Evolutionary conservation across 2,329 filamentous ascomycete species (phyloP), one percentile per base, ranked within the genome.

Genomic region (Sclerotinia borealis): DNA sequence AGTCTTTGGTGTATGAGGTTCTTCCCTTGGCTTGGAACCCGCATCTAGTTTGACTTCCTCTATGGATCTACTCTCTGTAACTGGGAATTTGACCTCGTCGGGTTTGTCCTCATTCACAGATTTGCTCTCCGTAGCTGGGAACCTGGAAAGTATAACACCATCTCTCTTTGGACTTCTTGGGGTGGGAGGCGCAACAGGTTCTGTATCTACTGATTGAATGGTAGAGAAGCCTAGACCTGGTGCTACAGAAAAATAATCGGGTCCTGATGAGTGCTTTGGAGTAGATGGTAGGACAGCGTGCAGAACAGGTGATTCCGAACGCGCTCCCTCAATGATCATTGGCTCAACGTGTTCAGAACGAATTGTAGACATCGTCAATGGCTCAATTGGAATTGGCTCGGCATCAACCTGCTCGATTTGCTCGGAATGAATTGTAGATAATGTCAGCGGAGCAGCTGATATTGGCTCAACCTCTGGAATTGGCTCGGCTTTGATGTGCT

Each of bases 121-220:
- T 45, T 45, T 56, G 29, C n/a, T 45, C 22, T 19, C 54, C 39
- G 39, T 19, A 58, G 29, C 39, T 13, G 39, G 29, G 29, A 45
- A 45, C 22, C 77, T 78, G 0, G 84, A 80, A 27, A 86, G 78
- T 63, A 86, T 81, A 66, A 86, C 83, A 0, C 75, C 85, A 67
- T 85, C 80, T 63, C 82, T 77, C 74, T 79, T 81, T 1, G 81
- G 82, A 67, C 79, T 84, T 50, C 80, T 79, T 27, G 79, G 77
- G 47, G 76, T 74, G 65, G 63, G n/a, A 25, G 69, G 68, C 25
- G 69, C 68, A 43, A 72, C 68, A 31, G 73, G 73, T 50, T 73
- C 72, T 3, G 68, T 74, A 55, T 70, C 63, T 36, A 74, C 63
- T 17, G 68, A 70, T 36, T 68, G 66, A 27, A 75, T 72, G 15